phyloP scores from a whole-genome alignment of 2,329 filamentous ascomycete genomes.

The Fusarium siculi region DNA sequence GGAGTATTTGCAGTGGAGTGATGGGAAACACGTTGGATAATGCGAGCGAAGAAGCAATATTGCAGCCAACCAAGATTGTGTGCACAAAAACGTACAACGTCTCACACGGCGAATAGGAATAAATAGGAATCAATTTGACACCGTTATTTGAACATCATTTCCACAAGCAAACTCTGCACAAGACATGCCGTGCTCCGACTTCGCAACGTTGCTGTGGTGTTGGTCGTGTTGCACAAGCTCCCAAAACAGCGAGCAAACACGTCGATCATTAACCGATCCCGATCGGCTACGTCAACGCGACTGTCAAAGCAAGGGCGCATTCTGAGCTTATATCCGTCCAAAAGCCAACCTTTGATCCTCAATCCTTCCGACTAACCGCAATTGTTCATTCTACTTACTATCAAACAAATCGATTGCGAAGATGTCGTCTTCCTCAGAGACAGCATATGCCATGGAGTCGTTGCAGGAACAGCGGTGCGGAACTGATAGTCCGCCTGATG shows the following conservation, averaged over 20 bases:
- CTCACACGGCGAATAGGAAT: neutral
- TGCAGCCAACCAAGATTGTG: conserved; percentile 9
- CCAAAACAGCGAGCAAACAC: neutral
- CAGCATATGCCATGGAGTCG: neutral
- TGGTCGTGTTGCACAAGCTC: neutral
- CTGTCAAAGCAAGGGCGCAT: conserved; percentile 20
- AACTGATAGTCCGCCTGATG: neutral
- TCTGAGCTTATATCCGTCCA: neutral
- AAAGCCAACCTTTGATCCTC: neutral
- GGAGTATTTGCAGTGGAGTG: neutral
- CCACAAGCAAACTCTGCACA: neutral
- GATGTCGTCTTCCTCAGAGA: neutral
- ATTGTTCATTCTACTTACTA: neutral
- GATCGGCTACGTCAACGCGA: conserved; percentile 7
- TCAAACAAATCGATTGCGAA: neutral
- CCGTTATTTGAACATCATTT: rapidly evolving
- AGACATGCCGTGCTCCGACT: neutral
- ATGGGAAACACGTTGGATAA: neutral
- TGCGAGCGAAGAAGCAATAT: conserved; percentile 20
- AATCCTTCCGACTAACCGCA: neutral
- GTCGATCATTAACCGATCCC: neutral
- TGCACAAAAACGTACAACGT: conserved; percentile 23
- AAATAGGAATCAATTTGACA: rapidly evolving
- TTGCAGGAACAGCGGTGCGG: neutral
- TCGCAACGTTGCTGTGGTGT: neutral